A percentile compares a stretch with the other conserved stretches of the same genome.
These are phyloP conservation scores for Debaryomycetaceae sp. DNA, from an alignment of 1,139 yeast species.

Conservation along the genomic window DNA sequence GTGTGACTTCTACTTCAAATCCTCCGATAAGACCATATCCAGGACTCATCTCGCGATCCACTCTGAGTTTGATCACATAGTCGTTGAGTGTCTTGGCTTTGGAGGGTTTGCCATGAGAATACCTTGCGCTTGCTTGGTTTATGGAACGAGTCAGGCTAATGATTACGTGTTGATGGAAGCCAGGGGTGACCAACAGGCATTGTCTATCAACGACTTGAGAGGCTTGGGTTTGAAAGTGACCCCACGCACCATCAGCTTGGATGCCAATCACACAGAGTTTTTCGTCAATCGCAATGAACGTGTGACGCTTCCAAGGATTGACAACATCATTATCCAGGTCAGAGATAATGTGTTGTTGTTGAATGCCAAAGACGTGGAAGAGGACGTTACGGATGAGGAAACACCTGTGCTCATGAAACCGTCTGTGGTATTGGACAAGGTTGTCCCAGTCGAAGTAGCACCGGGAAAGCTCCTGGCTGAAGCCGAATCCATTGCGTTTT, in stretches of 20 bases:
- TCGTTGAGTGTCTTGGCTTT: conserved; percentile 60
- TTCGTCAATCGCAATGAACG: conserved; percentile 51
- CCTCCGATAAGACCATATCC: conserved; percentile 59
- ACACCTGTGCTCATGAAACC: conserved; percentile 18
- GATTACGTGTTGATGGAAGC: conserved; percentile 32
- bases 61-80: conserved; percentile 21
- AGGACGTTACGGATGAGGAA: conserved; percentile 41
- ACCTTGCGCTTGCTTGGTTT: conserved; percentile 44
- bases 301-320: conserved; percentile 49
- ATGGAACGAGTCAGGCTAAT: conserved; percentile 23
- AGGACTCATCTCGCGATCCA: conserved; percentile 53
- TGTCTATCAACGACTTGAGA: conserved; percentile 13
- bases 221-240: conserved; percentile 13
- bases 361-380: conserved; percentile 44
- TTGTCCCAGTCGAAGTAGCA: conserved; percentile 1
- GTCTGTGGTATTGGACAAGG: conserved; percentile 2
- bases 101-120: conserved; percentile 65
- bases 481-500: too few species aligned
- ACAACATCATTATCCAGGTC: conserved; percentile 58
- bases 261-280: conserved; percentile 51
- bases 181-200: conserved; percentile 17
- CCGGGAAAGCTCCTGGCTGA: background rate
- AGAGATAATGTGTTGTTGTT: conserved; percentile 56
- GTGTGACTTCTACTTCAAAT: conserved; percentile 52
- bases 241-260: conserved; percentile 38